A percentile compares a stretch with the other conserved stretches of the same genome.
phyloP scores from a whole-genome alignment of 192 early-diverging fungal genomes.

The Gaertneriomyces sp. region DNA sequence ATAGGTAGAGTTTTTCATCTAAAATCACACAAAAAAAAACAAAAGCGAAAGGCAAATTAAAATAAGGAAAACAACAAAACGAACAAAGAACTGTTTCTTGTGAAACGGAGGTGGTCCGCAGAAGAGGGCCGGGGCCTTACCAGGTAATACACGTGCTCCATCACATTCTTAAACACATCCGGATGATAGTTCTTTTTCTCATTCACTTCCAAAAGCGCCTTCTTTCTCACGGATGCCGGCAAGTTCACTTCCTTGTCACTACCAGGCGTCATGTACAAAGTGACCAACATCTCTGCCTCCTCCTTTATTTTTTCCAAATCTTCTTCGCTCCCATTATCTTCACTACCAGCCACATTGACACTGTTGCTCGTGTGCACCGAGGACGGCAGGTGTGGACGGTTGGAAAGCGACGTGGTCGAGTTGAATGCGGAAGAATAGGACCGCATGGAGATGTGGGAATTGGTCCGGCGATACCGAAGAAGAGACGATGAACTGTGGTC shows the following conservation, averaged over 20 bases:
- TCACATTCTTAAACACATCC: constrained; percentile 26
- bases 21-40: neutral
- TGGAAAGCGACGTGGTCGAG: constrained; percentile 6
- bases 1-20: constrained; percentile 32
- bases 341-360: neutral
- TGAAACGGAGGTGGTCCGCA: neutral
- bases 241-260: constrained; percentile 32
- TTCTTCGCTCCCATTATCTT: neutral
- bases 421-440: constrained; percentile 8
- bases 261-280: constrained; percentile 22
- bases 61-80: neutral
- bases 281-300: constrained; percentile 24
- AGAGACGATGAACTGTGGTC: neutral
- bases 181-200: constrained; percentile 38
- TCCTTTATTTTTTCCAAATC: constrained; percentile 19
- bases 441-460: constrained; percentile 15
- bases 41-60: neutral
- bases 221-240: constrained; percentile 29
- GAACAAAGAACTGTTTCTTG: neutral
- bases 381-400: neutral
- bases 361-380: neutral
- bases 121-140: neutral
- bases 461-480: constrained; percentile 4
- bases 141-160: constrained; percentile 32
- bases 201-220: constrained; percentile 22